These are phyloP conservation scores for Toxoplasma gondii DNA, from an alignment of 169 alveolate genomes.

Conservation along the genomic window DNA sequence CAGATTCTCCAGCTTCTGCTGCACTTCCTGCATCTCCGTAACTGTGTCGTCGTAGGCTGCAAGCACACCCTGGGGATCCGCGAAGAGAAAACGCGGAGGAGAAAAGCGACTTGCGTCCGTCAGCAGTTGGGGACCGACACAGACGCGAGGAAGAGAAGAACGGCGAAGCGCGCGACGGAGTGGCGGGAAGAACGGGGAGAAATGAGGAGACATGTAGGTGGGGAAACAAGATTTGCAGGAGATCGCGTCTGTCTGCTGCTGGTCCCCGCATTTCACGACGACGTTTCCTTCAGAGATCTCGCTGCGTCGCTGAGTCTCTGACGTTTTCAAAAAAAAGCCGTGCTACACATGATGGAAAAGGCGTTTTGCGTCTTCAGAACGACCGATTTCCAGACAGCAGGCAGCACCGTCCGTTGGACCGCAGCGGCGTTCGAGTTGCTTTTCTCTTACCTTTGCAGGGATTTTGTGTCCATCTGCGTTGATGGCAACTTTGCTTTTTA, in stretches of 20 bases:
- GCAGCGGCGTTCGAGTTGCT: too few relatives aligned
- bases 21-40: not conserved
- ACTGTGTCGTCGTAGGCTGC: not conserved
- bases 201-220: too few relatives aligned
- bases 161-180: not conserved
- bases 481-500: not conserved
- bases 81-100: not conserved
- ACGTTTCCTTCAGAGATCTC: too few relatives aligned
- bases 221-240: too few relatives aligned
- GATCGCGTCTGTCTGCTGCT: too few relatives aligned
- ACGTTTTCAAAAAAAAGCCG: too few relatives aligned
- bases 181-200: conserved; percentile 14
- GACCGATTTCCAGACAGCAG: too few relatives aligned
- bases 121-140: not conserved
- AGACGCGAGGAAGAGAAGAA: not conserved
- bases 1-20: not conserved
- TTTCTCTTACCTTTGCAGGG: conserved; percentile 31
- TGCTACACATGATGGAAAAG: too few relatives aligned
- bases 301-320: too few relatives aligned
- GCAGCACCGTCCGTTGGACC: too few relatives aligned
- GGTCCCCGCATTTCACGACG: too few relatives aligned
- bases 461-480: not conserved
- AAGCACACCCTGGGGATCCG: conserved; percentile 39
- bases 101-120: not conserved
- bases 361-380: too few relatives aligned